Evolutionary conservation across 495 filamentous ascomycete species (phyloP).

Genomic region (Astrothelium macrocarpum): DNA sequence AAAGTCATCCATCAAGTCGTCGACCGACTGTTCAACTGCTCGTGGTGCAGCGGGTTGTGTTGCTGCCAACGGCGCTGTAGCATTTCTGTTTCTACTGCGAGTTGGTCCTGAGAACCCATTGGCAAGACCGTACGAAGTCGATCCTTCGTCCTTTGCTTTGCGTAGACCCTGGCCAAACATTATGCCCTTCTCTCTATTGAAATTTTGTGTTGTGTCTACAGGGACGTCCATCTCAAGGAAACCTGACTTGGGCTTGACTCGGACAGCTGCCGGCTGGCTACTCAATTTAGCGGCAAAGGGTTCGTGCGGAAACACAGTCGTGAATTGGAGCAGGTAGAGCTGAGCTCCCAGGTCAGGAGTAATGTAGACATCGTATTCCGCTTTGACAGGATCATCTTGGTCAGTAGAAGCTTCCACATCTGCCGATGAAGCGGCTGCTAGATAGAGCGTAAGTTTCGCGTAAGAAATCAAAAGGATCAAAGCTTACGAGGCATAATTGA

Average conservation of each 20-base stretch:
- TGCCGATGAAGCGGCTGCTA: neutral
- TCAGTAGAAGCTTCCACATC: conserved; percentile 16
- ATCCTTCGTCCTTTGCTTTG: conserved; percentile 49
- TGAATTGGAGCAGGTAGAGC: conserved; percentile 63
- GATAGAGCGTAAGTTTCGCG: neutral
- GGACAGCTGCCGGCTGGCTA: conserved; percentile 49
- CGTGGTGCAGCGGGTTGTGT: neutral
- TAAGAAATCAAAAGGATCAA: neutral
- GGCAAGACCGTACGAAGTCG: conserved; percentile 49
- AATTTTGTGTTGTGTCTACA: conserved; percentile 50
- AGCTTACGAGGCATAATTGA: neutral
- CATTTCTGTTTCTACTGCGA: neutral
- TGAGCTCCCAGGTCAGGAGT: conserved; percentile 32
- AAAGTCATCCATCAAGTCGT: conserved; percentile 39
- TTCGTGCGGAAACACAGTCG: conserved; percentile 41
- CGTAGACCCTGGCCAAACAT: conserved; percentile 58
- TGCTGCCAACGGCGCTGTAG: neutral
- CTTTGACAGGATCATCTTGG: conserved; percentile 47
- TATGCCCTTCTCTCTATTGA: conserved; percentile 54
- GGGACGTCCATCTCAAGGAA: conserved; percentile 69
- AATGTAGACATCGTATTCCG: conserved; percentile 54
- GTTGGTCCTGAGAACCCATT: conserved; percentile 38
- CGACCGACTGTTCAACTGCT: conserved; percentile 12
- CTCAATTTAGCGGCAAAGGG: conserved; percentile 47
- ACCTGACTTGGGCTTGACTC: conserved; percentile 58